These are phyloP conservation scores for Fusarium sp. DNA, from an alignment of 2,329 filamentous ascomycete species.

Conservation along the genomic window DNA sequence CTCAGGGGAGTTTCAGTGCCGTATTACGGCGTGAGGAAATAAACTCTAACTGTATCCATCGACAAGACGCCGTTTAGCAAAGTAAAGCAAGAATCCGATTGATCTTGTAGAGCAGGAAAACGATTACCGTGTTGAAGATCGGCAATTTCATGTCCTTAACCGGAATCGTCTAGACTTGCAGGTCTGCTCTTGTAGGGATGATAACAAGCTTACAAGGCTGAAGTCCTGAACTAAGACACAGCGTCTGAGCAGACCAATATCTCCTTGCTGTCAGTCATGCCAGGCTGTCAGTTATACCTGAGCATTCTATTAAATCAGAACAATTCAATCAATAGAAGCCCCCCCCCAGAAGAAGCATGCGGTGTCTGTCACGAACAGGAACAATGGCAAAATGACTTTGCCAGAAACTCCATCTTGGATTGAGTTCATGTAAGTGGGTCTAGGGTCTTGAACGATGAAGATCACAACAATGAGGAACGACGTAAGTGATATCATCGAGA, in stretches of 20 bases:
- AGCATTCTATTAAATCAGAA: background rate
- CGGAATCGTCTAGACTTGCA: background rate
- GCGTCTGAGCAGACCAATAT: constrained; percentile 19
- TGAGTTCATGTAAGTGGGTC: background rate
- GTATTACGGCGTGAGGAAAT: background rate
- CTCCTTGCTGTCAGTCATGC: constrained; percentile 10
- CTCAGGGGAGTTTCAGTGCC: constrained; percentile 2
- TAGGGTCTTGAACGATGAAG: no score
- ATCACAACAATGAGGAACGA: background rate
- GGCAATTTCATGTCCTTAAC: background rate
- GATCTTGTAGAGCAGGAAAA: background rate
- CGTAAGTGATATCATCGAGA: constrained; percentile 5
- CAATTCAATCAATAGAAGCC: constrained; percentile 36
- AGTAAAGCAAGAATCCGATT: background rate
- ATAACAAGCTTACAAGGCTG: constrained; percentile 19
- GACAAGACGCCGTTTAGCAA: background rate
- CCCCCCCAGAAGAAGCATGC: constrained; percentile 19
- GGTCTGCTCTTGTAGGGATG: constrained; percentile 4
- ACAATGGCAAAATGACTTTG: constrained; percentile 27
- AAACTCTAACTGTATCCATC: constrained; percentile 1
- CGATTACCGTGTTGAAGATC: constrained; percentile 5
- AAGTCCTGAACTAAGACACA: constrained; percentile 20
- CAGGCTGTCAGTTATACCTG: constrained; percentile 4
- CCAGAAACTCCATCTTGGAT: constrained; percentile 24
- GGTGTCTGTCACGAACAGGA: background rate